Conservation (phyloP, 2,329 filamentous ascomycete species). For the Fusarium ambrosium region DNA sequence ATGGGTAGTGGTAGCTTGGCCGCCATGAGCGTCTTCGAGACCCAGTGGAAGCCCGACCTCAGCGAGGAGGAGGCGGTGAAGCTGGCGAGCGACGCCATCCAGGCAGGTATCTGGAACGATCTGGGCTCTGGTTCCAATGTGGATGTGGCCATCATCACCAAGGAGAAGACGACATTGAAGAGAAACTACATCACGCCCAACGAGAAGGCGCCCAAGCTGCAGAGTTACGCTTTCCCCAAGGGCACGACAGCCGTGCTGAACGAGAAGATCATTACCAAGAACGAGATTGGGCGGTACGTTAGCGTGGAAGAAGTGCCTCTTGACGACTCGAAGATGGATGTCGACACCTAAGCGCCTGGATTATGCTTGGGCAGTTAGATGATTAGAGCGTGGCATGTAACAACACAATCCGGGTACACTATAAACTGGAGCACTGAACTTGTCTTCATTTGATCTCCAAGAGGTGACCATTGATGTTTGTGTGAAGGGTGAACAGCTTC, state of each 20-base stretch:
- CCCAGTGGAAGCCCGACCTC: slow-evolving; percentile 87
- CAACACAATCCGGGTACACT: slow-evolving; percentile 38
- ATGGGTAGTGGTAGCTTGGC: slow-evolving; percentile 98
- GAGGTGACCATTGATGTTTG: slow-evolving; percentile 15
- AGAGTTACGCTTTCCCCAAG: slow-evolving; percentile 90
- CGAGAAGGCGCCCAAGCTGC: slow-evolving; percentile 88
- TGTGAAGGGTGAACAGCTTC: not conserved
- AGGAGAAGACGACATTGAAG: slow-evolving; percentile 93
- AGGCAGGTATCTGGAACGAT: slow-evolving; percentile 99
- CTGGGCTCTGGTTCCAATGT: slow-evolving; percentile 97
- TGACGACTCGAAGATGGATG: slow-evolving; percentile 78
- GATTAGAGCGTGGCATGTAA: slow-evolving; percentile 44
- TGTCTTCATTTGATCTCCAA: slow-evolving; percentile 14
- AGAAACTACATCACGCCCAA: slow-evolving; percentile 96
- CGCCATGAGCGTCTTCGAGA: slow-evolving; percentile 98
- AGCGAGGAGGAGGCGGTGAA: slow-evolving; percentile 85
- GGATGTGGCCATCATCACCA: slow-evolving; percentile 94
- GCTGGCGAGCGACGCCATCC: slow-evolving; percentile 87
- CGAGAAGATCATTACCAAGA: slow-evolving; percentile 94
- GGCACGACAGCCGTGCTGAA: slow-evolving; percentile 97
- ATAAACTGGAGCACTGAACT: slow-evolving; percentile 37
- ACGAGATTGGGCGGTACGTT: slow-evolving; percentile 94
- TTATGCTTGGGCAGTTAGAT: slow-evolving; percentile 24
- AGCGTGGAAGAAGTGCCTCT: slow-evolving; percentile 87
- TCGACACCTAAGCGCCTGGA: slow-evolving; percentile 64